Evolutionary conservation across 768 basidiomycete genomes (phyloP), one percentile per base, ranked within the genome.

Genomic region (Naganishia randhawae): DNA sequence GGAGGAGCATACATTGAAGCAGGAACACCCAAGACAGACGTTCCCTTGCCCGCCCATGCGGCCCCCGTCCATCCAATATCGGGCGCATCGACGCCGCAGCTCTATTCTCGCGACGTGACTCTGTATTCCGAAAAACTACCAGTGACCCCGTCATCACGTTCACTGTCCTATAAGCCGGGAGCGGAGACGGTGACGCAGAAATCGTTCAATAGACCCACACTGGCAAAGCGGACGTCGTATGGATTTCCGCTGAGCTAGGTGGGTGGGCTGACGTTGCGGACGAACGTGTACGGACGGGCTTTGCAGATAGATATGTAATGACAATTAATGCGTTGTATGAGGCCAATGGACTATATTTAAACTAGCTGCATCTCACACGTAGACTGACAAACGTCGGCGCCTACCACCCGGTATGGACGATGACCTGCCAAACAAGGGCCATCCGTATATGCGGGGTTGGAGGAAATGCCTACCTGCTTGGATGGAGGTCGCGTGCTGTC

Each of bases 161-260:
- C 39, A 2, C 25, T 39, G 17, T 61, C 57, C 2, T 5, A 10
- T 22, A 61, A 27, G 17, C 19, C 57, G 2, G 57, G 57, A 2
- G 41, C 25, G 39, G 57, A 61, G 27, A 61, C 57, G 22, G 32
- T 61, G 10, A 61, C 57, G 2, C 57, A 61, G 37, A 61, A 61
- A 41, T 13, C 57, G 39, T 25, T 39, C 25, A 29, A 9, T 35
- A 39, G 57, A 29, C 57, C 57, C 13, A 16, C 35, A 41, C 13
- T 61, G n/a, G 39, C 39, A 3, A 39, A 35, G 32, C 57, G 57
- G 25, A 61, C 57, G 8, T 61, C 57, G 22, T 61, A 61, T 29
- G 57, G 57, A 22, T 61, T 61, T 16, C 57, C 57, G 16, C 25
- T 48, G 45, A 48, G n/a, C 45, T 48, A 48, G 45, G 25, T 48